These are phyloP conservation scores for Pythium aquatile DNA, from an alignment of 352 stramenopile genomes.

Conservation along the genomic window DNA sequence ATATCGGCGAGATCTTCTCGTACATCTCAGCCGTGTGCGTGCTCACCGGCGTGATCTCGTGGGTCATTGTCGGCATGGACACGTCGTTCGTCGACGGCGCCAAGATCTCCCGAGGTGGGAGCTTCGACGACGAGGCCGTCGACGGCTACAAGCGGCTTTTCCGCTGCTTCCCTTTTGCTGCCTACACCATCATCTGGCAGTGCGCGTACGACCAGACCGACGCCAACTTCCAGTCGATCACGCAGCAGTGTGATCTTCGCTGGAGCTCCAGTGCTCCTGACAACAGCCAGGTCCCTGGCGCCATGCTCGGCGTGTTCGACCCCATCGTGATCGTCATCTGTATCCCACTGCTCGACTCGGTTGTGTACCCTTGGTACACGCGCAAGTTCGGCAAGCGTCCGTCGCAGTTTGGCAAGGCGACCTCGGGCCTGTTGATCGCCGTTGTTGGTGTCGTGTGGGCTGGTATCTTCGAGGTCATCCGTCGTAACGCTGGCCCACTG, in stretches of 20 bases:
- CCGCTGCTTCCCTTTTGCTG: conserved; percentile 47
- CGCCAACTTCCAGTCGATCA: conserved; percentile 69
- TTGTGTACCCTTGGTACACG: conserved; percentile 36
- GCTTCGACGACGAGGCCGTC: conserved; percentile 38
- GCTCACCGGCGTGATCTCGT: conserved; percentile 39
- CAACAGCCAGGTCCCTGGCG: conserved; percentile 49
- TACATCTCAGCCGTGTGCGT: conserved; percentile 41
- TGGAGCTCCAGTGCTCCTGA: conserved; percentile 29
- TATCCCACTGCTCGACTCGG: conserved; percentile 31
- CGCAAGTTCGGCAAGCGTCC: conserved; percentile 29
- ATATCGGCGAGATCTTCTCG: conserved; percentile 43
- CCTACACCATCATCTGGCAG: conserved; percentile 64
- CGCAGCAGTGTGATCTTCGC: conserved; percentile 64
- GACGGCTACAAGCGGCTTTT: conserved; percentile 59
- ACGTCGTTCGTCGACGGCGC: conserved; percentile 45
- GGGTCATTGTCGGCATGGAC: conserved; percentile 48
- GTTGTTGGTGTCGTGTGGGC: conserved; percentile 43
- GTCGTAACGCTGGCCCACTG: conserved; percentile 43
- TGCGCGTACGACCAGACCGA: conserved; percentile 64
- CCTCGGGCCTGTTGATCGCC: conserved; percentile 32
- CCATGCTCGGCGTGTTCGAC: conserved; percentile 43
- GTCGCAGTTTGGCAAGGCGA: conserved; percentile 37
- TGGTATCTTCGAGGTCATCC: conserved; percentile 53
- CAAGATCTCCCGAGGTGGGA: conserved; percentile 42
- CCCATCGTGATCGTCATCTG: conserved; percentile 37